These are phyloP conservation scores for Harringtonia aguacate DNA, from an alignment of 2,329 filamentous ascomycete genomes.

Conservation along the genomic window DNA sequence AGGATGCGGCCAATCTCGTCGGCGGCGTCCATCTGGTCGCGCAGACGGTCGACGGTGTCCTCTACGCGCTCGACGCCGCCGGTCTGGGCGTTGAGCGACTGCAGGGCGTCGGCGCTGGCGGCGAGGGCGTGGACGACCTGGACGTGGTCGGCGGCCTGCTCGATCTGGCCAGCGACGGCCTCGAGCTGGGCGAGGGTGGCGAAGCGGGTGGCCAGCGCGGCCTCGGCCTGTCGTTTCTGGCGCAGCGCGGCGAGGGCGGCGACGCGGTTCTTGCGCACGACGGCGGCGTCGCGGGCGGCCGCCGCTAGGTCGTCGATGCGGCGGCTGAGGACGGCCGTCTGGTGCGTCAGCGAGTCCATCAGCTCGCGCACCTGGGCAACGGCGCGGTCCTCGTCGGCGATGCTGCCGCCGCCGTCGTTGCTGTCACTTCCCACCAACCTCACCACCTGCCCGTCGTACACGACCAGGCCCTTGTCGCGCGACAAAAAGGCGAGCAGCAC, in stretches of 20 bases:
- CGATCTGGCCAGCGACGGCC: slow-evolving; percentile 69
- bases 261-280: slow-evolving; percentile 61
- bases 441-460: slow-evolving; percentile 57
- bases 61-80: slow-evolving; percentile 70
- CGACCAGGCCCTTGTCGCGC: slow-evolving; percentile 50
- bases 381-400: slow-evolving; percentile 69
- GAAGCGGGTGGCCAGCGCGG: slow-evolving; percentile 58
- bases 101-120: slow-evolving; percentile 61
- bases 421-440: slow-evolving; percentile 45
- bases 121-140: slow-evolving; percentile 78
- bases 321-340: slow-evolving; percentile 55
- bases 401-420: slow-evolving; percentile 28
- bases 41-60: slow-evolving; percentile 61
- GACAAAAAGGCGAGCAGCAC: slow-evolving; percentile 60
- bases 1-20: slow-evolving; percentile 77
- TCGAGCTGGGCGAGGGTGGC: slow-evolving; percentile 73
- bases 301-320: slow-evolving; percentile 56
- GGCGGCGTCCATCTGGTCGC: slow-evolving; percentile 68
- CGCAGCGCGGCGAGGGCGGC: slow-evolving; percentile 69
- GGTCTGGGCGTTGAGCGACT: slow-evolving; percentile 61
- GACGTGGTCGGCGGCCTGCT: slow-evolving; percentile 76
- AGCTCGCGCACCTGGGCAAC: slow-evolving; percentile 78
- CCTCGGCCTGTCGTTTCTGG: slow-evolving; percentile 72
- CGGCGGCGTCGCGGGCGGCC: slow-evolving; percentile 54
- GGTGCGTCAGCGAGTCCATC: slow-evolving; percentile 60